phyloP scores from a whole-genome alignment of 192 early-diverging fungal genomes.

The Coemansia sp. region DNA sequence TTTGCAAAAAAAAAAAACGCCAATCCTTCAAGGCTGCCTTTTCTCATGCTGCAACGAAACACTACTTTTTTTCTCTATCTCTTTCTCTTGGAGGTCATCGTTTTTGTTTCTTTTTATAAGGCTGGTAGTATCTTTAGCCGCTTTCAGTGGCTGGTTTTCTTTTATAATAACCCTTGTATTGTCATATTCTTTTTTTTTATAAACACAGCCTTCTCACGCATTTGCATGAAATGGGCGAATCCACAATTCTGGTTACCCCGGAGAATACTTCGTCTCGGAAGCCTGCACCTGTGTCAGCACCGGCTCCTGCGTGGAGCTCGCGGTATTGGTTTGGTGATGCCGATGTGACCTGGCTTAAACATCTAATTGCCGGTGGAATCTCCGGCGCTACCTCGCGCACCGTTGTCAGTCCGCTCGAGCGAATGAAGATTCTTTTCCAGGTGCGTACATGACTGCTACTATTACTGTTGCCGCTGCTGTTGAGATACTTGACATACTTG shows the following conservation, averaged over 20 bases:
- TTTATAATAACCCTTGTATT: neutral
- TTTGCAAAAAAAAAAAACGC: constrained; percentile 11
- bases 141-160: neutral
- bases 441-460: constrained; percentile 26
- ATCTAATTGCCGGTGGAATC: constrained; percentile 74
- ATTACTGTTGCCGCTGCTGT: neutral
- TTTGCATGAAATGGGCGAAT: constrained; percentile 16
- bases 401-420: constrained; percentile 77
- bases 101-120: neutral
- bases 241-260: constrained; percentile 28
- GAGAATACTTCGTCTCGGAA: constrained; percentile 3
- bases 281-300: neutral
- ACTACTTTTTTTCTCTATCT: neutral
- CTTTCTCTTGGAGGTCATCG: neutral
- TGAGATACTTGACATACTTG: neutral
- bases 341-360: constrained; percentile 67
- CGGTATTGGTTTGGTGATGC: constrained; percentile 55
- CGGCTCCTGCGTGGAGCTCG: constrained; percentile 48
- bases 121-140: neutral
- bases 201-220: constrained; percentile 8
- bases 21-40: neutral
- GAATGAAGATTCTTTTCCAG: constrained; percentile 88
- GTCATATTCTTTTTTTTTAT: neutral
- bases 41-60: neutral
- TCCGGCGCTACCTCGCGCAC: constrained; percentile 80